Percentiles rank a stretch among this genome's conserved stretches.
These are phyloP conservation scores for Leersia perrieri DNA, from an alignment of 176 grass and related monocot species.

Conservation along the genomic window DNA sequence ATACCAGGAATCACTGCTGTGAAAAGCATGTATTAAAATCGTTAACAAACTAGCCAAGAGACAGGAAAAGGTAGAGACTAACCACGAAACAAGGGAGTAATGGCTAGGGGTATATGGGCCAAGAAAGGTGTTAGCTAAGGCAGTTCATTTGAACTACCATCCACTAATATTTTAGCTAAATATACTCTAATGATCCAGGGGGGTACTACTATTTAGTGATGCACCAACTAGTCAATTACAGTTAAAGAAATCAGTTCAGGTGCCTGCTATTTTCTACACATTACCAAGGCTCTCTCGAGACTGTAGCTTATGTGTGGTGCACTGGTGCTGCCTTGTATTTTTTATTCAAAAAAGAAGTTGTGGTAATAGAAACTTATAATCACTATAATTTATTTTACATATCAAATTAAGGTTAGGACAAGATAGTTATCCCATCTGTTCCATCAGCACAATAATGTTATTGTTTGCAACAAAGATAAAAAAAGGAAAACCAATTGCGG, in stretches of 20 bases:
- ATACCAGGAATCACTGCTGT: neutral
- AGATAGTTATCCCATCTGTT: neutral
- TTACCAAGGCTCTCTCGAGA: neutral
- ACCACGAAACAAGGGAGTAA: too few relatives aligned
- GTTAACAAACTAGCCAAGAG: too few relatives aligned
- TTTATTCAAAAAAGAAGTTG: neutral
- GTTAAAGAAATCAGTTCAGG: neutral
- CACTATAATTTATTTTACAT: neutral
- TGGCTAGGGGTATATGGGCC: too few relatives aligned
- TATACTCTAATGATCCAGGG: neutral
- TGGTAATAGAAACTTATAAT: neutral
- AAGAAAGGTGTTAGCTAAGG: neutral
- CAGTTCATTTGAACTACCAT: neutral
- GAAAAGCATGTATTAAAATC: constrained; percentile 11
- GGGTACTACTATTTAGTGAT: neutral
- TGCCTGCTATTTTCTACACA: constrained; percentile 6
- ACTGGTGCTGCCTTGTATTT: neutral
- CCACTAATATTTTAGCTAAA: neutral
- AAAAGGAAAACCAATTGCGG: neutral
- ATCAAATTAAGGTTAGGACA: neutral
- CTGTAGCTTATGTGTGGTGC: neutral
- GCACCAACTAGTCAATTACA: neutral
- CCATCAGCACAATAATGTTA: neutral
- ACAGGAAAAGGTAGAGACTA: too few relatives aligned
- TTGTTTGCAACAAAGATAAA: neutral